Evolutionary conservation across 2,329 filamentous ascomycete species (phyloP).

Genomic region (Penicillium freii): DNA sequence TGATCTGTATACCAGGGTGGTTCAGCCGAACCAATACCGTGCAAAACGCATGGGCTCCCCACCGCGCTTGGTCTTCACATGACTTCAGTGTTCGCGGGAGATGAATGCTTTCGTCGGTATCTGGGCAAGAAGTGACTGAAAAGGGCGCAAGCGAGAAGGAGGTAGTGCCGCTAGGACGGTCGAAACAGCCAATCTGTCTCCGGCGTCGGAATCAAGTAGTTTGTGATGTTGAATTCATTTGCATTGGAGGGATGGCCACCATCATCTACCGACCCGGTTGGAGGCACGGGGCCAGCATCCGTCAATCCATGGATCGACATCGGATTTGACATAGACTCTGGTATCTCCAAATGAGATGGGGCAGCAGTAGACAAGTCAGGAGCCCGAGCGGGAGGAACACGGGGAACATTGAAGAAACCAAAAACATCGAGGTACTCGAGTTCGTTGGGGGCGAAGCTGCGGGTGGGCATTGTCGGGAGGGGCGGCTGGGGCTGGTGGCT

Average conservation of each 20-base stretch:
- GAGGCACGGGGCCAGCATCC: slow-evolving; percentile 10
- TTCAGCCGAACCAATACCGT: neutral
- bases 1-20: neutral
- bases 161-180: slow-evolving; percentile 11
- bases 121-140: neutral
- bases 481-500: slow-evolving; percentile 6
- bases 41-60: neutral
- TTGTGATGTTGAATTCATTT: slow-evolving; percentile 47
- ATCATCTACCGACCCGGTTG: slow-evolving; percentile 20
- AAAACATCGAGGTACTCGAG: slow-evolving; percentile 91
- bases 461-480: slow-evolving; percentile 50
- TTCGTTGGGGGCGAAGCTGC: slow-evolving; percentile 72
- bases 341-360: slow-evolving; percentile 28
- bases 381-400: slow-evolving; percentile 54
- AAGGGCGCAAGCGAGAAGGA: too few relatives aligned
- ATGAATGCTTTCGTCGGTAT: neutral
- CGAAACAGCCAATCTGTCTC: slow-evolving; percentile 49
- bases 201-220: slow-evolving; percentile 47
- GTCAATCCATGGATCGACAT: slow-evolving; percentile 41
- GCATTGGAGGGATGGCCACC: slow-evolving; percentile 20
- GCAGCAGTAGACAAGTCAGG: slow-evolving; percentile 23
- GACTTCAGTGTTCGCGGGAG: neutral
- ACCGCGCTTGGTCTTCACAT: too few relatives aligned
- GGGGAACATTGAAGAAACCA: slow-evolving; percentile 89
- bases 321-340: slow-evolving; percentile 29